A percentile compares a stretch with the other conserved stretches of the same genome.
Conservation (phyloP, 345 rosid species). For the Dipteronia dyeriana region DNA sequence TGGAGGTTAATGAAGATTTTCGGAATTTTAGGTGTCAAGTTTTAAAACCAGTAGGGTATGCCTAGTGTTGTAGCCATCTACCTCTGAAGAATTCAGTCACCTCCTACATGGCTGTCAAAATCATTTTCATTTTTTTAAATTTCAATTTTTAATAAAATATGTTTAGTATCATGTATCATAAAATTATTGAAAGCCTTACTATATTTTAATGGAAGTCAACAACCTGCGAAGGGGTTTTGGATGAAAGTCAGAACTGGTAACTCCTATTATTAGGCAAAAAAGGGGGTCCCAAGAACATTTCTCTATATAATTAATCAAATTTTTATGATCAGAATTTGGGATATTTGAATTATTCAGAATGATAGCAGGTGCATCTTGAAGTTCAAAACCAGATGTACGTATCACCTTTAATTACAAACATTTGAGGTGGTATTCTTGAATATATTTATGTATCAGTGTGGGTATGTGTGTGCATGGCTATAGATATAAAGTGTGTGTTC, state of each 20-base stretch:
- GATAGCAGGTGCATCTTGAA: background rate
- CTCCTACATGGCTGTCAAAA: background rate
- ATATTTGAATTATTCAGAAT: conserved; percentile 2
- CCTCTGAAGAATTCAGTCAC: too few relatives aligned
- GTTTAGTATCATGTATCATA: background rate
- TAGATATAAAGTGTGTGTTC: background rate
- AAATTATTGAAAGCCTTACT: background rate
- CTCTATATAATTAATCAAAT: background rate
- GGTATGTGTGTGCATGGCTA: background rate
- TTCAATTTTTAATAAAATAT: background rate
- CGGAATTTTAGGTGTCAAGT: background rate
- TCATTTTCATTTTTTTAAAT: background rate
- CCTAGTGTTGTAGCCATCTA: background rate
- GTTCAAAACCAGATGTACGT: conserved; percentile 1
- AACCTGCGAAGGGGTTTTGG: background rate
- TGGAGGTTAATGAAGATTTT: background rate
- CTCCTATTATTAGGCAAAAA: background rate
- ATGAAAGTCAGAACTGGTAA: background rate
- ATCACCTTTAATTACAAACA: background rate
- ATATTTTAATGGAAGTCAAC: background rate
- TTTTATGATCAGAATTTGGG: background rate
- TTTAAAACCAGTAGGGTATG: background rate
- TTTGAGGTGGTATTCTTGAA: background rate
- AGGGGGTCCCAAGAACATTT: background rate
- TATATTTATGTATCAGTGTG: background rate